A percentile compares a stretch with the other conserved stretches of the same genome.
Evolutionary conservation across 169 alveolate genomes (phyloP).

Genomic region (Babesia caballi): DNA sequence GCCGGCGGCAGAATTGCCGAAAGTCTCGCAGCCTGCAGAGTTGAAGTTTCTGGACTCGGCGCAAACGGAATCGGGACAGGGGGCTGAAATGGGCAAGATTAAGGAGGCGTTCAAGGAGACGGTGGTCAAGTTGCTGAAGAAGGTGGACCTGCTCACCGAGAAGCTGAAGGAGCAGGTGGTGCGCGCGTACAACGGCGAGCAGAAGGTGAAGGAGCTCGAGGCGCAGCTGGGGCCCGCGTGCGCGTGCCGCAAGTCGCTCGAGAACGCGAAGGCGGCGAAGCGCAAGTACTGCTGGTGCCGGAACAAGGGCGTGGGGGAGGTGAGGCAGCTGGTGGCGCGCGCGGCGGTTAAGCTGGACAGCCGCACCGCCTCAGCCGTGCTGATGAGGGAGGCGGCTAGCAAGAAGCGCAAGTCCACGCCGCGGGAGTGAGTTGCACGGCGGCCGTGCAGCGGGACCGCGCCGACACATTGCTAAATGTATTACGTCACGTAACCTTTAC

Average conservation of each 20-base stretch:
- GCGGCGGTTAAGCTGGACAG: conserved; percentile 16
- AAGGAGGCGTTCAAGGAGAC: not conserved
- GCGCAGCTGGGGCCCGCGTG: not conserved
- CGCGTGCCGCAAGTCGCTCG: conserved; percentile 38
- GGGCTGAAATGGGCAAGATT: not conserved
- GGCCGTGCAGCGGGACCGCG: too few relatives aligned
- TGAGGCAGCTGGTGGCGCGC: not conserved
- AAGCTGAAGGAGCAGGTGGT: conserved; percentile 48
- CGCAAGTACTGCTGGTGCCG: conserved; percentile 45
- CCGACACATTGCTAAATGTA: too few relatives aligned
- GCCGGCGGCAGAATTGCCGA: too few relatives aligned
- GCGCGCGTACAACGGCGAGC: conserved; percentile 19
- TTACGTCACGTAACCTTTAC: too few relatives aligned
- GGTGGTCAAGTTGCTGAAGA: conserved; percentile 3
- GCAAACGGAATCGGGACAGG: not conserved
- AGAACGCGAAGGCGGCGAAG: conserved; percentile 11
- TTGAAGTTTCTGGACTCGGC: too few relatives aligned
- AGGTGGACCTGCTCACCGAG: conserved; percentile 31
- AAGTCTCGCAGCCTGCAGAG: too few relatives aligned
- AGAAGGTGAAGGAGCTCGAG: conserved; percentile 15
- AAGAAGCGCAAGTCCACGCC: not conserved
- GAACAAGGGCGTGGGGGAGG: conserved; percentile 5
- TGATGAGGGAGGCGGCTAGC: not conserved
- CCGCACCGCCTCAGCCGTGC: not conserved
- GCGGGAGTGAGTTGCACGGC: too few relatives aligned